Conservation (phyloP, 176 grass and related monocot genomes). For the bread wheat (Triticum aestivum) region DNA sequence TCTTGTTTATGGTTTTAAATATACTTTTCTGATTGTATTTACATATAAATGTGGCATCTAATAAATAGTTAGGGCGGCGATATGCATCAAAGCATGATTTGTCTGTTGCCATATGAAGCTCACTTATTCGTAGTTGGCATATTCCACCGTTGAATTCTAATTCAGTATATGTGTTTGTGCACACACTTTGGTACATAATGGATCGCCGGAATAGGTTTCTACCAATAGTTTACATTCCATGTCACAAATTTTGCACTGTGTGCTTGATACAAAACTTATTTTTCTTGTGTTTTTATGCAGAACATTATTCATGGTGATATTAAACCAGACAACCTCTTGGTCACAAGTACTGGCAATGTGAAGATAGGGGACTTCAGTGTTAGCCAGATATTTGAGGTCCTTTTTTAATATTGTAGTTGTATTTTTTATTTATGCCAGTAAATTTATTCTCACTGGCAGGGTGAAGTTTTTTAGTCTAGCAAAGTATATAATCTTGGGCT, state of each 20-base stretch:
- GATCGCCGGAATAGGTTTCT: neutral
- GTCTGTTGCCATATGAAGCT: neutral
- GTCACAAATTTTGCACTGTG: slow-evolving; percentile 16
- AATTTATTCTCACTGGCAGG: neutral
- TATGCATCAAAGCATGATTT: neutral
- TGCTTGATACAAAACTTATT: neutral
- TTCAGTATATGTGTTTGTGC: neutral
- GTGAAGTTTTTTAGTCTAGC: neutral
- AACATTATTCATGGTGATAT: slow-evolving; percentile 92
- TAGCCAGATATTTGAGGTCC: slow-evolving; percentile 89
- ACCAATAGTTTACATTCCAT: neutral
- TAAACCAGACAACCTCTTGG: slow-evolving; percentile 92
- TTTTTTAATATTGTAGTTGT: slow-evolving; percentile 16
- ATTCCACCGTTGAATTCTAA: neutral
- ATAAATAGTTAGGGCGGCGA: neutral
- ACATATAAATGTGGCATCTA: neutral
- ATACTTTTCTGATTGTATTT: slow-evolving; percentile 1
- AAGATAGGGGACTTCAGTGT: slow-evolving; percentile 96
- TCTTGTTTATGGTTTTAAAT: neutral
- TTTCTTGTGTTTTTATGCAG: slow-evolving; percentile 40
- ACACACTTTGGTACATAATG: neutral
- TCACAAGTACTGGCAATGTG: slow-evolving; percentile 63
- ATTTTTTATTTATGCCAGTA: slow-evolving; percentile 14
- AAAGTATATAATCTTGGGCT: neutral
- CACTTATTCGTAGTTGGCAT: neutral